Conservation (phyloP, 352 stramenopile genomes). For the Plasmopara viticola region DNA sequence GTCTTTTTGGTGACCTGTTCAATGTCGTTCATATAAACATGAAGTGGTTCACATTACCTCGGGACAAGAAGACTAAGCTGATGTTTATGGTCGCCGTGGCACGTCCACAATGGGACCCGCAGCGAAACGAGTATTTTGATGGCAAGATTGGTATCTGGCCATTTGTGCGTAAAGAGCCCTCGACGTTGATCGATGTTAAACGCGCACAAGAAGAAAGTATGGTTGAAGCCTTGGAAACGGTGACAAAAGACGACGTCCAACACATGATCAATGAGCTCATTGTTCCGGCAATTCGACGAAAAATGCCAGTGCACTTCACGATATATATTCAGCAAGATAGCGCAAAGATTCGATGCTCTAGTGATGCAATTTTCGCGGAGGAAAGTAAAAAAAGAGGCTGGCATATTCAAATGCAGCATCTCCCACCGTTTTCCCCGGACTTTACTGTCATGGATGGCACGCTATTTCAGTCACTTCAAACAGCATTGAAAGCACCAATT, state of each 20-base stretch:
- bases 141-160: constrained; percentile 44
- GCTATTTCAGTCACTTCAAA: constrained; percentile 28
- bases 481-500: constrained; percentile 18
- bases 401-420: constrained; percentile 33
- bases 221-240: constrained; percentile 24
- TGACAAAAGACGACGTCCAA: constrained; percentile 38
- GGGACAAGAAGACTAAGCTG: constrained; percentile 32
- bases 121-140: constrained; percentile 30
- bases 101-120: constrained; percentile 32
- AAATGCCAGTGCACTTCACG: constrained; percentile 29
- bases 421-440: constrained; percentile 38
- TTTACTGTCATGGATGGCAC: constrained; percentile 35
- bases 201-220: background rate
- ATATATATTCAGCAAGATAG: constrained; percentile 44
- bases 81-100: constrained; percentile 44
- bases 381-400: constrained; percentile 32
- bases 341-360: constrained; percentile 29
- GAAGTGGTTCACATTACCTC: constrained; percentile 37
- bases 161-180: constrained; percentile 24
- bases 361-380: constrained; percentile 28
- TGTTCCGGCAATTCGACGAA: constrained; percentile 27
- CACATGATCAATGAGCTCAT: constrained; percentile 34
- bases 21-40: constrained; percentile 42
- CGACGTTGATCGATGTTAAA: constrained; percentile 5
- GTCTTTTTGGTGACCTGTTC: constrained; percentile 37